Evolutionary conservation across 106 monocot genomes (phyloP).

Genomic region (Dactylorhiza incarnata): DNA sequence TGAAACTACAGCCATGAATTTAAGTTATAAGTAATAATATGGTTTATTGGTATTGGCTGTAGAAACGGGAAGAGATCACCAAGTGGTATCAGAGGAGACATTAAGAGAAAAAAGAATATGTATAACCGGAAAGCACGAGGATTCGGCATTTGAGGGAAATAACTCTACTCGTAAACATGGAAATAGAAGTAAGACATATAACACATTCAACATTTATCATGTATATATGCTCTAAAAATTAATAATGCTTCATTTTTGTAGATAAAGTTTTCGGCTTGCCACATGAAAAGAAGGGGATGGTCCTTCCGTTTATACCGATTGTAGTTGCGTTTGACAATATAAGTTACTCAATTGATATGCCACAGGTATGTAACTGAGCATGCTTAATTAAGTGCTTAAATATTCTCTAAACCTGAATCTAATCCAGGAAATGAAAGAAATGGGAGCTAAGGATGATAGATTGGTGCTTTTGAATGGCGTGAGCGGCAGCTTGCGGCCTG

Average conservation of each 20-base stretch:
- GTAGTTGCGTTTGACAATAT: background rate
- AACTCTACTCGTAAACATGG: background rate
- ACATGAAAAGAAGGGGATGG: background rate
- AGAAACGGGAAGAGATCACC: background rate
- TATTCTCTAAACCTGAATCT: background rate
- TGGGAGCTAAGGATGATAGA: background rate
- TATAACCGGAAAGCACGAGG: background rate
- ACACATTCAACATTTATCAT: too few relatives aligned
- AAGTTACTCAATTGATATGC: background rate
- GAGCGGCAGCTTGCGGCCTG: slow-evolving; percentile 26
- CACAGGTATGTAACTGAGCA: background rate
- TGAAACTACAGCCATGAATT: background rate
- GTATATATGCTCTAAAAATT: too few relatives aligned
- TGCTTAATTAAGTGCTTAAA: background rate
- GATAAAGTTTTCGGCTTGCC: background rate
- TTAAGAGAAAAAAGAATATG: background rate
- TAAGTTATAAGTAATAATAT: background rate
- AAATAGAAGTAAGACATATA: too few relatives aligned
- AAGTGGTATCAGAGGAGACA: background rate
- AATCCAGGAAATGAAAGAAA: background rate
- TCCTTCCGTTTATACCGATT: background rate
- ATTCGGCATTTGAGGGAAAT: background rate
- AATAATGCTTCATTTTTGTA: background rate
- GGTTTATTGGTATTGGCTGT: background rate
- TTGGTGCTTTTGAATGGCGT: background rate